These are phyloP conservation scores for Alternaria solani DNA, from an alignment of 2,329 filamentous ascomycete genomes.

Conservation along the genomic window DNA sequence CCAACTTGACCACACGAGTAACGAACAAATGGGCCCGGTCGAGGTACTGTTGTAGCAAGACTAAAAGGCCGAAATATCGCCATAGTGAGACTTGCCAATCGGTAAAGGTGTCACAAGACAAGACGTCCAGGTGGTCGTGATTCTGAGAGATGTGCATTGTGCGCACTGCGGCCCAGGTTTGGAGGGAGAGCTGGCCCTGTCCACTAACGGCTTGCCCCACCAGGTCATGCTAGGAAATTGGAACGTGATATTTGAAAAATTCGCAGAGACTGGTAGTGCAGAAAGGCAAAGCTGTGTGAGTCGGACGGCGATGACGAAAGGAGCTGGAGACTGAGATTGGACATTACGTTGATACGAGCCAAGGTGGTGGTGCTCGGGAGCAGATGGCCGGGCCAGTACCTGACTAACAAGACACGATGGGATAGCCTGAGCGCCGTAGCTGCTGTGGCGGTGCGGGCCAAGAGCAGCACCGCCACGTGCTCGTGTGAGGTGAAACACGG, in stretches of 20 bases:
- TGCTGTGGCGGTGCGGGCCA: not conserved
- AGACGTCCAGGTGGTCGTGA: not conserved
- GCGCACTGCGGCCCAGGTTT: not conserved
- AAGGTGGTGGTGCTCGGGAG: slow-evolving; percentile 2
- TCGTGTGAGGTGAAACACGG: slow-evolving; percentile 9
- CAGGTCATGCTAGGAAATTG: not conserved
- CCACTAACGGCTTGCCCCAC: slow-evolving; percentile 1
- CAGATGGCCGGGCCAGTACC: not conserved
- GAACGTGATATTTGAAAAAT: not conserved
- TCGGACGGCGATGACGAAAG: not conserved
- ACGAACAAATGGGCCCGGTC: not conserved
- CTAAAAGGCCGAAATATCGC: not conserved
- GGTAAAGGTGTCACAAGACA: not conserved
- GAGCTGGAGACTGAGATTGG: not conserved
- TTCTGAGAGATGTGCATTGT: not conserved
- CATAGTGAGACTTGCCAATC: not conserved
- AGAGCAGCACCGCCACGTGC: slow-evolving; percentile 14
- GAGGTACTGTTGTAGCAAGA: not conserved
- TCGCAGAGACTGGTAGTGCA: not conserved
- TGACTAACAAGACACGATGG: slow-evolving; percentile 2
- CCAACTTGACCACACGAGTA: not conserved
- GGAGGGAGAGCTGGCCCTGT: not conserved
- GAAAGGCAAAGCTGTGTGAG: not conserved
- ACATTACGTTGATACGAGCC: not conserved
- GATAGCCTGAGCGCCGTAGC: not conserved